Conservation (phyloP, 306 rosid genomes). For the Cyclanthera cordifolia region DNA sequence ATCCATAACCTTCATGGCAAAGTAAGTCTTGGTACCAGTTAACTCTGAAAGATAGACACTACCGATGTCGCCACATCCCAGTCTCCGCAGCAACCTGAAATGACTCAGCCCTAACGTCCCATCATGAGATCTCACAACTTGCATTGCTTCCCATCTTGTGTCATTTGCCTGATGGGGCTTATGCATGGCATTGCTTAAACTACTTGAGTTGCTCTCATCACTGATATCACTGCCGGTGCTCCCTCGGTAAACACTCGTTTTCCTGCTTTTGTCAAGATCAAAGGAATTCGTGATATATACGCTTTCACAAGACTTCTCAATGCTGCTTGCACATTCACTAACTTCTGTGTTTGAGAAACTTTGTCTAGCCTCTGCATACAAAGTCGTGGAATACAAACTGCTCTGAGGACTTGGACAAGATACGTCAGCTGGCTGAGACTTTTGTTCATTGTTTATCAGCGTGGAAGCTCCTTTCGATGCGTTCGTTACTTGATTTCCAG, state of each 20-base stretch:
- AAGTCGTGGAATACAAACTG: conserved; percentile 57
- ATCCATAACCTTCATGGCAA: conserved; percentile 98
- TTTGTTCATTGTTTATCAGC: conserved; percentile 22
- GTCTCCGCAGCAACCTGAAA: conserved; percentile 59
- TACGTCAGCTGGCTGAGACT: conserved; percentile 30
- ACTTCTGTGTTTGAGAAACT: conserved; percentile 66
- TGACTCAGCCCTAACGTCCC: conserved; percentile 62
- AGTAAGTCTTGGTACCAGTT: conserved; percentile 60
- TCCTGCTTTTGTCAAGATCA: conserved; percentile 64
- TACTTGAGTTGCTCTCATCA: conserved; percentile 76
- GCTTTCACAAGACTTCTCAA: conserved; percentile 56
- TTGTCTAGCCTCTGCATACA: conserved; percentile 73
- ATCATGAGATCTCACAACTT: conserved; percentile 52
- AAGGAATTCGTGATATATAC: conserved; percentile 41
- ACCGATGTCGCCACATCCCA: conserved; percentile 94
- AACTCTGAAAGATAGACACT: conserved; percentile 75
- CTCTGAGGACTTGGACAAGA: conserved; percentile 64
- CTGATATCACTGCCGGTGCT: conserved; percentile 86
- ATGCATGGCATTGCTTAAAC: conserved; percentile 56
- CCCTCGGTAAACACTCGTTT: conserved; percentile 70
- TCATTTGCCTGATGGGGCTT: conserved; percentile 86
- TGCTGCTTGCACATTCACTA: conserved; percentile 59
- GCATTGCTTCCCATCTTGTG: conserved; percentile 89
- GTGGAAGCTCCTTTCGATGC: conserved; percentile 31
- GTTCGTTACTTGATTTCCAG: conserved; percentile 24